Evolutionary conservation across 2,329 filamentous ascomycete genomes (phyloP), one percentile per base, ranked within the genome.

Genomic region (Clonostachys byssicola): DNA sequence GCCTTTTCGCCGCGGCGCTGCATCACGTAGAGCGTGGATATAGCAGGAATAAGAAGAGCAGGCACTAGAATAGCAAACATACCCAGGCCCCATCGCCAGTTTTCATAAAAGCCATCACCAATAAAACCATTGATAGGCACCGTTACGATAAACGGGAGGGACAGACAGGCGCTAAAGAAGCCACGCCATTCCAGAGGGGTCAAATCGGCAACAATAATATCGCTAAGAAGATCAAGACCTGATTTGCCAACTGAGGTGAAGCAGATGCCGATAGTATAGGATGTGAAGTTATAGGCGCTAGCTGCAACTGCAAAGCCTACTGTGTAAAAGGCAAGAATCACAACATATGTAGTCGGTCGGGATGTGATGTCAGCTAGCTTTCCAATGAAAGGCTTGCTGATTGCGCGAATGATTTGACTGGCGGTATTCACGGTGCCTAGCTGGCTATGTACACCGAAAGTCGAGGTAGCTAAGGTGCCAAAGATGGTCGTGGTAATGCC

Each of bases 1-100:
- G 66, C 52, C 48, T 73, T 74, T 49, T 71, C 70, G 8, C 82
- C 85, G 52, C 81, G 81, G 18, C 68, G 68, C 50, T 83, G 77
- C 59, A 86, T 82, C 47, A 71, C 62, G 46, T 77, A 69, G 46
- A 85, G 68, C 3, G 81, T 68, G n/a, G 72, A 56, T 36, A 78
- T 76, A 34, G 84, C 69, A 0, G 83, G 82, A 12, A 77, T 52
- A 43, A 79, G 76, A 34, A 80, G 71, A 6, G 77, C 68, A 1
- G 81, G 81, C 6, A 82, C 60, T 36, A 85, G 71, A 52, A 86
- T 82, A 47, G 78, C 73, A 60, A 81, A 86, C 59, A 77, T 77
- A 45, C 81, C 82, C 54, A 81, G 78, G 4, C 75, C 81, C 82
- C 81, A 86, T 42, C 81, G 73, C 80, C 80, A 85, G 38, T 68